Percentiles rank a stretch among this genome's conserved stretches.
These are phyloP conservation scores for Globisporangium barbulae DNA, from an alignment of 352 stramenopile species.

Conservation along the genomic window DNA sequence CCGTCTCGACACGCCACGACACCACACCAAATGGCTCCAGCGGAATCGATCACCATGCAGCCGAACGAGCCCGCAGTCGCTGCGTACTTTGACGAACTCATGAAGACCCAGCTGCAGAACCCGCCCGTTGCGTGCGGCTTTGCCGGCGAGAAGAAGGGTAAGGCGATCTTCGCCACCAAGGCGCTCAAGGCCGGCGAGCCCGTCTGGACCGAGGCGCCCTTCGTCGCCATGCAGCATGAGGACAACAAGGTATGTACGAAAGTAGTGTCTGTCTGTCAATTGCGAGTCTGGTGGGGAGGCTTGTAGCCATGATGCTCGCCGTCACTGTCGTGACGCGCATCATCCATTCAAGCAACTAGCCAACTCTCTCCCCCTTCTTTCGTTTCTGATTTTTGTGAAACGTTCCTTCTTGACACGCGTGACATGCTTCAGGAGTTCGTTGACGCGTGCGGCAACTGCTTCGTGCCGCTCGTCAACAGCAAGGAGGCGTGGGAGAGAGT, in stretches of 20 bases:
- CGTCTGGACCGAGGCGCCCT: constrained; percentile 56
- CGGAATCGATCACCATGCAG: constrained; percentile 29
- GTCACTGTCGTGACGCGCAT: background rate
- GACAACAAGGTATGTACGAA: constrained; percentile 56
- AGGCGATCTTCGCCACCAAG: constrained; percentile 63
- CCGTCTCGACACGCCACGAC: background rate
- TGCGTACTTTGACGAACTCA: constrained; percentile 61
- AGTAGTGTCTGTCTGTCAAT: background rate
- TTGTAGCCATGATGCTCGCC: background rate
- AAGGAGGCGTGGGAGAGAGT: constrained; percentile 57
- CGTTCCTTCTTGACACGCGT: background rate
- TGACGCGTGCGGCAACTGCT: constrained; percentile 79
- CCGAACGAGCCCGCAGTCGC: constrained; percentile 37
- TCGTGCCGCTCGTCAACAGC: constrained; percentile 68
- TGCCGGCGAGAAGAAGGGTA: constrained; percentile 57
- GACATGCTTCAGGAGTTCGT: constrained; percentile 41
- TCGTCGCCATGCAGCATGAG: constrained; percentile 69
- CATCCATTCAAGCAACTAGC: background rate
- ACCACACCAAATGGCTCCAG: background rate
- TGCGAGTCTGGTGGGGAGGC: background rate
- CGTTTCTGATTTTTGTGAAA: constrained; percentile 17
- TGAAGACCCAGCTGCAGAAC: constrained; percentile 45
- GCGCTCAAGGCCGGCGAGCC: constrained; percentile 55
- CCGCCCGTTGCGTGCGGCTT: constrained; percentile 54
- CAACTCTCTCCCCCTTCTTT: background rate